Percentiles rank a stretch among this genome's conserved stretches.
Evolutionary conservation across 2,329 filamentous ascomycete species (phyloP).

Genomic region (Diaporthe sp.): DNA sequence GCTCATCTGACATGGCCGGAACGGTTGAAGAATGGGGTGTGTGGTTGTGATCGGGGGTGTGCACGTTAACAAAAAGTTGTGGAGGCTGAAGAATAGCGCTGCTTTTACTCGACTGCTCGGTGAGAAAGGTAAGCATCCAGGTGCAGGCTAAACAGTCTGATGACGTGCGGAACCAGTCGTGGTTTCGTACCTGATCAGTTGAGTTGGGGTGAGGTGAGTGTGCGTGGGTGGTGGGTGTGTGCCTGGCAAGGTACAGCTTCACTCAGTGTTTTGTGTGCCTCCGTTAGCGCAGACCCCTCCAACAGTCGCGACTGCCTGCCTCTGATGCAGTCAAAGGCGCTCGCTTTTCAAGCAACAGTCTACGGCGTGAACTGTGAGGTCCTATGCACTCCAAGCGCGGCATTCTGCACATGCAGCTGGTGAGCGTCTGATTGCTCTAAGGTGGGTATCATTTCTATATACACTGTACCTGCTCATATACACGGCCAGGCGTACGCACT

Average conservation of each 20-base stretch:
- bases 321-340: background rate
- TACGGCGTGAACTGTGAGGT: background rate
- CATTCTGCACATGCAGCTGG: background rate
- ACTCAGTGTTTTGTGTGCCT: conserved; percentile 19
- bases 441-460: conserved; percentile 27
- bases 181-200: background rate
- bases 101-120: background rate
- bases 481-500: background rate
- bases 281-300: conserved; percentile 29
- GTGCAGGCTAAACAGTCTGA: background rate
- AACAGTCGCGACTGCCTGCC: background rate
- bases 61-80: background rate
- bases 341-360: background rate
- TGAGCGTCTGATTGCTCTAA: background rate
- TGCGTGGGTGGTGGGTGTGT: background rate
- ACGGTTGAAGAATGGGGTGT: background rate
- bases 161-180: background rate
- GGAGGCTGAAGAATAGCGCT: background rate
- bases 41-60: background rate
- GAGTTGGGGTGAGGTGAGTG: background rate
- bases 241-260: conserved; percentile 7
- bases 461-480: conserved; percentile 6
- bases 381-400: background rate
- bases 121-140: background rate
- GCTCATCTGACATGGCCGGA: conserved; percentile 19